Evolutionary conservation across 202 grass and related monocot species (phyloP).

Genomic region (Elaeis oleifera): DNA sequence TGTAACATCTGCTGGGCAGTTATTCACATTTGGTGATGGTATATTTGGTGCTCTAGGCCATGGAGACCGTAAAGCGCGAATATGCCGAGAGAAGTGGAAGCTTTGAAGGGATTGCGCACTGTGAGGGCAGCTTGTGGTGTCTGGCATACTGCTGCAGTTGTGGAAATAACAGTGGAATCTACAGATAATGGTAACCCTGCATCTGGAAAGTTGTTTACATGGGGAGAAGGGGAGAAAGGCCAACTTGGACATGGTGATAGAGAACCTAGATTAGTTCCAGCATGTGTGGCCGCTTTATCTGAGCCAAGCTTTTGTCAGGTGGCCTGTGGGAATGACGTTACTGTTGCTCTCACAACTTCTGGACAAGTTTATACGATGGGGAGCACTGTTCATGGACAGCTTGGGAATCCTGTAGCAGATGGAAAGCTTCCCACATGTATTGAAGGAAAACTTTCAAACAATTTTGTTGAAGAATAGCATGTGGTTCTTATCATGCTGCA

Average conservation of each 20-base stretch:
- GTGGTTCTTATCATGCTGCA: constrained; percentile 68
- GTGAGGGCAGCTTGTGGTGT: constrained; percentile 50
- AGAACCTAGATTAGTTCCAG: constrained; percentile 42
- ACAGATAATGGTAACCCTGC: constrained; percentile 30
- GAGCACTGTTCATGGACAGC: constrained; percentile 51
- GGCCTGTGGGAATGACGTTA: constrained; percentile 61
- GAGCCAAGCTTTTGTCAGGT: constrained; percentile 41
- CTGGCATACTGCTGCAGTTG: constrained; percentile 69
- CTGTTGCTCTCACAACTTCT: constrained; percentile 40
- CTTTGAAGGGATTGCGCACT: constrained; percentile 45
- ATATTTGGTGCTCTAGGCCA: constrained; percentile 65
- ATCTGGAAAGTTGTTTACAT: constrained; percentile 48
- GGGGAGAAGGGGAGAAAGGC: constrained; percentile 69
- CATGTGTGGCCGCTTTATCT: constrained; percentile 35
- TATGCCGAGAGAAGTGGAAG: constrained; percentile 49
- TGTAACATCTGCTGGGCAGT: constrained; percentile 44
- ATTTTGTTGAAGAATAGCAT: constrained; percentile 58
- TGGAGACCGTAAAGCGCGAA: constrained; percentile 43
- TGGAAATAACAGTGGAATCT: constrained; percentile 39
- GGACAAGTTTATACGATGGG: constrained; percentile 57
- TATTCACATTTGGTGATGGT: constrained; percentile 76
- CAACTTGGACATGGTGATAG: constrained; percentile 58
- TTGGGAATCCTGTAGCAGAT: constrained; percentile 37
- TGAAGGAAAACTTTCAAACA: constrained; percentile 40
- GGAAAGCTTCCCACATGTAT: constrained; percentile 46